Evolutionary conservation across 2,329 filamentous ascomycete genomes (phyloP).

Genomic region (Aureobasidium sp.): DNA sequence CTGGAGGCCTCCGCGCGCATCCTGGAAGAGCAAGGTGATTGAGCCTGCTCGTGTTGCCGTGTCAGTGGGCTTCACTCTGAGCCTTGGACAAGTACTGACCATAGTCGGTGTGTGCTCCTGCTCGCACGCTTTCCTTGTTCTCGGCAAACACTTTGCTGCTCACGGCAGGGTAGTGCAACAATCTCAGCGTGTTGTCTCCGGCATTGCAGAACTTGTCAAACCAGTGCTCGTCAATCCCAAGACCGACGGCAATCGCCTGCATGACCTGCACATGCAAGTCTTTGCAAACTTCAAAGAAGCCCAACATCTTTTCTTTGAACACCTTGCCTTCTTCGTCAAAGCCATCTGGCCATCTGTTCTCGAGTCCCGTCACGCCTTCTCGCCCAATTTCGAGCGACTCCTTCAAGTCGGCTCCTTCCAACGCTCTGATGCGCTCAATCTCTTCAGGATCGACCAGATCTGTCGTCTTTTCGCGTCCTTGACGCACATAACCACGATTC

Average conservation of each 20-base stretch:
- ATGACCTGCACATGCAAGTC: constrained; percentile 65
- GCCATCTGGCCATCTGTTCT: constrained; percentile 70
- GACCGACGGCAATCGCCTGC: constrained; percentile 56
- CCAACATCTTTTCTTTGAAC: constrained; percentile 66
- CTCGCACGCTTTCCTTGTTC: constrained; percentile 49
- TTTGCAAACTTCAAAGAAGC: constrained; percentile 70
- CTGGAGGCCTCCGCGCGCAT: constrained; percentile 51
- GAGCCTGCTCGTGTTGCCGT: constrained; percentile 25
- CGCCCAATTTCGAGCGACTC: constrained; percentile 56
- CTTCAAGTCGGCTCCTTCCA: constrained; percentile 48
- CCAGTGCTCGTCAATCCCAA: constrained; percentile 61
- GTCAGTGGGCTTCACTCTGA: no score
- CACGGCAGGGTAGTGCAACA: constrained; percentile 47
- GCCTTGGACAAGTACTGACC: constrained; percentile 29
- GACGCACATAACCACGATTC: constrained; percentile 44
- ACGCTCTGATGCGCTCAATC: constrained; percentile 51
- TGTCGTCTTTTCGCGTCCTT: constrained; percentile 62
- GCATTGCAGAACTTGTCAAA: constrained; percentile 70
- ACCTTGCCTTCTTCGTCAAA: constrained; percentile 47
- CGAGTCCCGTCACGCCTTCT: constrained; percentile 53
- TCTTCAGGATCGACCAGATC: constrained; percentile 48
- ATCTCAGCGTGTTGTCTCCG: constrained; percentile 55
- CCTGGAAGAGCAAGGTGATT: constrained; percentile 49
- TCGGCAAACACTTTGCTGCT: constrained; percentile 50
- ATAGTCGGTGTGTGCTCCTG: constrained; percentile 70